Conservation (phyloP, 179 eudicot genomes). For the Spinacia oleracea region DNA sequence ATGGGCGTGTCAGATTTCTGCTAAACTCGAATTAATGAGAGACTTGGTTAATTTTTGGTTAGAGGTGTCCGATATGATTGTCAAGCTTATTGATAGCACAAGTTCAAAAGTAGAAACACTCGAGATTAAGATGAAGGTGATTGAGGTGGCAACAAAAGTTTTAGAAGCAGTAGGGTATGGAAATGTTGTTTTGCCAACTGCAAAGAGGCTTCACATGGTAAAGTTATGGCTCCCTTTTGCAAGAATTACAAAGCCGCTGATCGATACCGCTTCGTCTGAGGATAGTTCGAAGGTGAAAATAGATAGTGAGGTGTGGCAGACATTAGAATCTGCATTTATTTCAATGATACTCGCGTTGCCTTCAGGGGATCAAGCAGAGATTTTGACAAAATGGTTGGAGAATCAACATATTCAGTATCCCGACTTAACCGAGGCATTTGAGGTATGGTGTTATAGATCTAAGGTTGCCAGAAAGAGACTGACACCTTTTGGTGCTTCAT, state of each 20-base stretch:
- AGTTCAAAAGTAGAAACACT: conserved; percentile 35
- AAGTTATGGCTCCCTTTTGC: conserved; percentile 85
- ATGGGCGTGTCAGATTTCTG: conserved; percentile 75
- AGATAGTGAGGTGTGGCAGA: conserved; percentile 78
- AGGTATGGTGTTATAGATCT: conserved; percentile 93
- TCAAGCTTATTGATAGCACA: conserved; percentile 42
- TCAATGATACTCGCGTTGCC: conserved; percentile 80
- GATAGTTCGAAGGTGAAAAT: conserved; percentile 41
- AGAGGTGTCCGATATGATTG: conserved; percentile 49
- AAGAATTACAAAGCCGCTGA: conserved; percentile 45
- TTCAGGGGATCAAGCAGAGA: conserved; percentile 67
- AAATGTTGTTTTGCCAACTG: conserved; percentile 56
- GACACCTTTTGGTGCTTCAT: conserved; percentile 37
- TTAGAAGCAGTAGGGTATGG: conserved; percentile 84
- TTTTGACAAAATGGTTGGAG: conserved; percentile 77
- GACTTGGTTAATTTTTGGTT: conserved; percentile 59
- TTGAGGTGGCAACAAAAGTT: conserved; percentile 68
- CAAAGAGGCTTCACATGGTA: conserved; percentile 70
- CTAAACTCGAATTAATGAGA: conserved; percentile 64
- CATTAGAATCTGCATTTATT: conserved; percentile 76
- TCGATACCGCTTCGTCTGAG: conserved; percentile 41
- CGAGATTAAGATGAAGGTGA: conserved; percentile 54
- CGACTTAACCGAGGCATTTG: conserved; percentile 91
- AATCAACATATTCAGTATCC: conserved; percentile 69
- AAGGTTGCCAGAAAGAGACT: conserved; percentile 88